phyloP scores from a whole-genome alignment of 1,139 yeast genomes.

The Yamadazyma conglobata region DNA sequence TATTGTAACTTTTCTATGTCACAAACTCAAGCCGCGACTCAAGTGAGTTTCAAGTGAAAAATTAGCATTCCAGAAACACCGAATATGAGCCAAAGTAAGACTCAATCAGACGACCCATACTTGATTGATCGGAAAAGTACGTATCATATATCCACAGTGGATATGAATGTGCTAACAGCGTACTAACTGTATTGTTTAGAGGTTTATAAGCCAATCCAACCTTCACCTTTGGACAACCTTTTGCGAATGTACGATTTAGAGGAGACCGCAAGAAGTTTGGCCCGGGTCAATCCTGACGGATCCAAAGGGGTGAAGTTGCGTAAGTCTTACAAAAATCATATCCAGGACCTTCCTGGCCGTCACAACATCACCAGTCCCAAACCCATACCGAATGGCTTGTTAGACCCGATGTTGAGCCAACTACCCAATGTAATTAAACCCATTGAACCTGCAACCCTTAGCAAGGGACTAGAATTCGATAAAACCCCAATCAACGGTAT shows the following conservation, averaged over 20 bases:
- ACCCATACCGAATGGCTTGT: slow-evolving; percentile 51
- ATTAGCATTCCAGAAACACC: too few relatives aligned
- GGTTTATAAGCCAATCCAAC: slow-evolving; percentile 26
- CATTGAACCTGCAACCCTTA: slow-evolving; percentile 48
- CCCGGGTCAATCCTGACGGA: slow-evolving; percentile 85
- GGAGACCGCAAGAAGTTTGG: slow-evolving; percentile 71
- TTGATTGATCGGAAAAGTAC: slow-evolving; percentile 13
- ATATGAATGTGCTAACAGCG: neutral
- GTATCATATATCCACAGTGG: too few relatives aligned
- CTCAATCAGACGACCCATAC: slow-evolving; percentile 5
- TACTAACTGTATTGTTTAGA: slow-evolving; percentile 12
- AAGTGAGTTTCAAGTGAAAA: too few relatives aligned
- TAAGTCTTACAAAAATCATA: slow-evolving; percentile 90
- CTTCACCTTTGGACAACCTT: slow-evolving; percentile 72
- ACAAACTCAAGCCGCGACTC: too few relatives aligned
- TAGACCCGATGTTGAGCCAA: slow-evolving; percentile 44
- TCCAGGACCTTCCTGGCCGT: slow-evolving; percentile 80
- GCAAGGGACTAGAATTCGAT: slow-evolving; percentile 57
- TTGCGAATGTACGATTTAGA: slow-evolving; percentile 65
- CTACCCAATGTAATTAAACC: slow-evolving; percentile 45
- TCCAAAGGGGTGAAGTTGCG: slow-evolving; percentile 87
- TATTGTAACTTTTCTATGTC: too few relatives aligned
- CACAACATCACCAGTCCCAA: slow-evolving; percentile 58
- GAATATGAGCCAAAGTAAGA: slow-evolving; percentile 2
- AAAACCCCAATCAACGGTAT: slow-evolving; percentile 69